Evolutionary conservation across 2,329 filamentous ascomycete species (phyloP), one percentile per base, ranked within the genome.

Genomic region (Talaromyces piceae): DNA sequence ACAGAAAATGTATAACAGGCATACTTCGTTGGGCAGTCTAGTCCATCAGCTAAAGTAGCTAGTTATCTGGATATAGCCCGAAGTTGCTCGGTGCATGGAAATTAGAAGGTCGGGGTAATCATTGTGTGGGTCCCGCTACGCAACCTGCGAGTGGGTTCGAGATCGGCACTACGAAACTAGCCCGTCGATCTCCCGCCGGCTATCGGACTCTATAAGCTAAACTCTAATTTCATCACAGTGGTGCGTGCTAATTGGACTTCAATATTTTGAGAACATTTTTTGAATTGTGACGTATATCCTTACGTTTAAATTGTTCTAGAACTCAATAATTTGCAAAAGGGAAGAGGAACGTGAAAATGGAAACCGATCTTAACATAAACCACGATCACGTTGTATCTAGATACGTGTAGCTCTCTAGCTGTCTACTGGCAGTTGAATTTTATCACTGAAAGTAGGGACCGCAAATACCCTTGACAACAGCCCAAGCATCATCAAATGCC

Each of bases 401-500:
- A 37, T 37, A 37, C n/a, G 3, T 37, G 2, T n/a, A n/a, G n/a
- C n/a, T n/a, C n/a, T 20, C n/a, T 20, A 20, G 16, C 20, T 37
- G n/a, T 11, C 8, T 2, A 18, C 7, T 7, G 16, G 11, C 16
- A 37, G 2, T 11, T 3, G 8, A 8, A 37, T 18, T 37, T 4
- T 18, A 18, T 31, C 28, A 67, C 49, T 69, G 67, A 61, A 62
- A 70, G 51, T 70, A 71, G 9, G 59, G 60, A 4, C 58, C 58
- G 3, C 56, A 57, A 18, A 61, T 55, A 0, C 59, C 61, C 50
- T 62, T 65, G 2, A 51, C 43, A 26, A 41, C 41, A 8, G 27
- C 8, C 30, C 44, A 51, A 23, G 49, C 49, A n/a, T 43, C 55
- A 41, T 73, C 65, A 33, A 75, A 56, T 4, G 66, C 66, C 47